Conservation (phyloP, 2,329 filamentous ascomycete genomes). For the Penicillium sp. region DNA sequence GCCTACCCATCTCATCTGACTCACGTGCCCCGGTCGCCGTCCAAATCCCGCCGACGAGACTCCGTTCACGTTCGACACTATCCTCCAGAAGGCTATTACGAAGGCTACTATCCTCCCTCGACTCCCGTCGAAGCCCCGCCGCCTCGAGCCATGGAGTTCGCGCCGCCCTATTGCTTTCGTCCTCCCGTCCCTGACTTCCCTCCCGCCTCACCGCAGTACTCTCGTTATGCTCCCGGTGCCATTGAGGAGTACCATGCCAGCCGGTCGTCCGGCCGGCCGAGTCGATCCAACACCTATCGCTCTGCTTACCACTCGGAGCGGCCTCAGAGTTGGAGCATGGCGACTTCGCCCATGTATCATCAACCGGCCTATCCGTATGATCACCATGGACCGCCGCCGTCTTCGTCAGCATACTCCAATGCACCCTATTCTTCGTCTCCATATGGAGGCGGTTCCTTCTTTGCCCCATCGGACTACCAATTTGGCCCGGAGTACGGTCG, state of each 20-base stretch:
- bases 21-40: conserved; percentile 29
- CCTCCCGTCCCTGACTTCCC: conserved; percentile 29
- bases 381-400: conserved; percentile 34
- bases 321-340: conserved; percentile 32
- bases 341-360: conserved; percentile 20
- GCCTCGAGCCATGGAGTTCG: conserved; percentile 29
- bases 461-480: conserved; percentile 24
- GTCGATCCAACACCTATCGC: conserved; percentile 32
- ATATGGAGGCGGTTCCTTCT: conserved; percentile 29
- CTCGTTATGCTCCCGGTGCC: conserved; percentile 26
- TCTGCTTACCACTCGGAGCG: conserved; percentile 32
- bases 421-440: conserved; percentile 30
- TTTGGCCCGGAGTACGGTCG: conserved; percentile 27
- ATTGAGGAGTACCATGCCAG: conserved; percentile 26
- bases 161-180: conserved; percentile 26
- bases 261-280: conserved; percentile 26
- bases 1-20: conserved; percentile 28
- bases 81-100: conserved; percentile 30
- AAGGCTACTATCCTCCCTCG: conserved; percentile 31
- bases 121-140: conserved; percentile 23
- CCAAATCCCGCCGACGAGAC: conserved; percentile 33
- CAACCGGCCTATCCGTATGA: conserved; percentile 22
- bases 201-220: conserved; percentile 27
- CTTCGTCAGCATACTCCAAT: conserved; percentile 35
- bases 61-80: conserved; percentile 27